Conservation (phyloP, 2,329 filamentous ascomycete genomes). For the Penicillium sp. region DNA sequence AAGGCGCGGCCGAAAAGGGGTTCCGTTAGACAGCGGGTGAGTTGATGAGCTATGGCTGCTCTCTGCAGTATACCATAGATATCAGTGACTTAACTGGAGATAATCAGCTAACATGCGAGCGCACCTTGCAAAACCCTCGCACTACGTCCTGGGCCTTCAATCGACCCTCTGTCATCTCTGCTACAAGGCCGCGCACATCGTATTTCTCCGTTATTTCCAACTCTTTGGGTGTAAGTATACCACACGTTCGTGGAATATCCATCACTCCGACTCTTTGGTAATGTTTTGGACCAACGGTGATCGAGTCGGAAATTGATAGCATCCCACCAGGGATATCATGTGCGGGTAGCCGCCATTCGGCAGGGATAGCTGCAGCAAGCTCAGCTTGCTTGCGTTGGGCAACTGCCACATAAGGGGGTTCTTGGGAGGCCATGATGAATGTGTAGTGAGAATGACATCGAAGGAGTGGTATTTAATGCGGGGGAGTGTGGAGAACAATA, state of each 20-base stretch:
- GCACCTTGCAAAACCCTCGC: conserved; percentile 54
- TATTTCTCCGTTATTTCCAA: conserved; percentile 56
- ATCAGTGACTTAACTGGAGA: neutral
- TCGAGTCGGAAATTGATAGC: conserved; percentile 37
- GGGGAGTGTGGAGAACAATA: conserved; percentile 18
- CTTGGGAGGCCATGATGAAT: conserved; percentile 13
- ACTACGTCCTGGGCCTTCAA: conserved; percentile 48
- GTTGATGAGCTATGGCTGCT: conserved; percentile 41
- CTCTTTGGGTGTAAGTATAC: conserved; percentile 52
- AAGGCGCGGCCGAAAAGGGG: conserved; percentile 54
- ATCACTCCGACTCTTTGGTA: conserved; percentile 43
- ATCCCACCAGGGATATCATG: conserved; percentile 35
- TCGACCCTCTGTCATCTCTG: conserved; percentile 32
- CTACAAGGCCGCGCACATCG: conserved; percentile 43
- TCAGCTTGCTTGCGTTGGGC: conserved; percentile 40
- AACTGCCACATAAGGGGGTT: conserved; percentile 32
- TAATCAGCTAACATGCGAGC: neutral
- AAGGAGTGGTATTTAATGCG: conserved; percentile 8
- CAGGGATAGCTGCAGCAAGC: conserved; percentile 39
- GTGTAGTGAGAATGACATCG: neutral
- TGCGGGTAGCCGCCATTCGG: conserved; percentile 39
- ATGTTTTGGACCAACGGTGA: conserved; percentile 29
- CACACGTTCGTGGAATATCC: conserved; percentile 52
- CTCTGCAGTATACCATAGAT: conserved; percentile 21
- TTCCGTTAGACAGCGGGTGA: conserved; percentile 53